Base-by-base conservation (phyloP, 1,139 yeast species). In the Maudiozyma humilis region DNA sequence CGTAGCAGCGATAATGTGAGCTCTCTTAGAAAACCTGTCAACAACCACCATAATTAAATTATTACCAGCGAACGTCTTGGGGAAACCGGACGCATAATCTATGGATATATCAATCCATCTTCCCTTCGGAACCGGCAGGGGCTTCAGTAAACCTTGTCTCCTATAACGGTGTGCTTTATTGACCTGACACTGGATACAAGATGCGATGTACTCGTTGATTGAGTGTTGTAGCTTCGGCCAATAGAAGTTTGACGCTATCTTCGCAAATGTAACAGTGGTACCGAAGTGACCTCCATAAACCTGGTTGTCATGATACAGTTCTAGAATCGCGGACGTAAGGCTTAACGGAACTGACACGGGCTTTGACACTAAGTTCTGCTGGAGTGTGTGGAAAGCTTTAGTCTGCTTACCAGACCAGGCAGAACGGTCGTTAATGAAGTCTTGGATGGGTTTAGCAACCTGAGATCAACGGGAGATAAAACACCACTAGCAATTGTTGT, bases 11-110 rank as follows among this genome's bases (percentile, higher is more conserved):
- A 49, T 48, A 33, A 51, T 50, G 40, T 52, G 51, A 2, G 47
- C 44, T 16, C 50, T 37, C 40, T 53, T 53, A 10, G 47, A 42
- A 27, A 53, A 50, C 12, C 45, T 45, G 15, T 48, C 32, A n/a
- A 25, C 31, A 8, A 34, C 20, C 13, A 17, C 37, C 25, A 18
- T 34, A 34, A 34, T 17, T 34, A 17, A 17, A 17, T 34, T 17
- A 17, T 34, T 34, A 4, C 35, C 35, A 8, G 35, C 10, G 17
- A 32, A 32, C 16, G 35, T 32, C 17, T 32, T 20, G 12, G 35
- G 35, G 16, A 32, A 20, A 14, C 4, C 35, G 17, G 35, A 13
- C 4, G 35, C 35, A 32, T 16, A 32, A 14, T 32, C 35, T 8
- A 32, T 32, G 3, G 35, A 32, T 32, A 32, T 32, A 14, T 32